Conservation (phyloP, 2,329 filamentous ascomycete genomes). For the Ceratocystiopsis sp. region DNA sequence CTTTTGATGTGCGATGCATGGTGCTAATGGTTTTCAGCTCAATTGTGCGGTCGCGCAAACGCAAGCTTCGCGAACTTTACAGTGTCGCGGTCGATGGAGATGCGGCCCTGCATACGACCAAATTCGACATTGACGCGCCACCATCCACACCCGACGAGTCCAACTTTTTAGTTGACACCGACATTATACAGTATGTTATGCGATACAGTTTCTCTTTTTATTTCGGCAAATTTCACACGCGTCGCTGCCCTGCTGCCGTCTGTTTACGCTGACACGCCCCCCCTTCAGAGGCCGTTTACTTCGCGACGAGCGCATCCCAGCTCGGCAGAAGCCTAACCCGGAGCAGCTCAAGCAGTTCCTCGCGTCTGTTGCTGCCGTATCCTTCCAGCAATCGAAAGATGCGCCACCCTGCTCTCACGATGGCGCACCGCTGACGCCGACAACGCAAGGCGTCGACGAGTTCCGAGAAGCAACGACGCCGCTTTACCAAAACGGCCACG, state of each 20-base stretch:
- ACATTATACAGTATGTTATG: slow-evolving; percentile 41
- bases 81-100: slow-evolving; percentile 55
- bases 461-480: no score
- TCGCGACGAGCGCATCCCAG: slow-evolving; percentile 35
- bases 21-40: slow-evolving; percentile 35
- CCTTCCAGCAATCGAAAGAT: slow-evolving; percentile 3
- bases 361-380: slow-evolving; percentile 12
- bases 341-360: slow-evolving; percentile 24
- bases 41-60: slow-evolving; percentile 72
- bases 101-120: slow-evolving; percentile 40
- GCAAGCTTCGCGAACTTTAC: slow-evolving; percentile 79
- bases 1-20: slow-evolving; percentile 24
- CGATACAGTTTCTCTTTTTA: slow-evolving; percentile 7
- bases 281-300: slow-evolving; percentile 28
- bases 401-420: no score
- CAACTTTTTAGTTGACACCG: slow-evolving; percentile 37
- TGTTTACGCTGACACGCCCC: slow-evolving; percentile 8
- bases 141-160: slow-evolving; percentile 33
- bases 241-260: neutral
- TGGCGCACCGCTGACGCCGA: no score
- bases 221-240: slow-evolving; percentile 2
- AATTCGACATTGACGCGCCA: slow-evolving; percentile 39
- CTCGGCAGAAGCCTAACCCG: slow-evolving; percentile 27
- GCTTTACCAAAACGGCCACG: no score
- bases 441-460: no score